Evolutionary conservation across 768 basidiomycete genomes (phyloP), one percentile per base, ranked within the genome.

Genomic region (Serpula lacrymans): DNA sequence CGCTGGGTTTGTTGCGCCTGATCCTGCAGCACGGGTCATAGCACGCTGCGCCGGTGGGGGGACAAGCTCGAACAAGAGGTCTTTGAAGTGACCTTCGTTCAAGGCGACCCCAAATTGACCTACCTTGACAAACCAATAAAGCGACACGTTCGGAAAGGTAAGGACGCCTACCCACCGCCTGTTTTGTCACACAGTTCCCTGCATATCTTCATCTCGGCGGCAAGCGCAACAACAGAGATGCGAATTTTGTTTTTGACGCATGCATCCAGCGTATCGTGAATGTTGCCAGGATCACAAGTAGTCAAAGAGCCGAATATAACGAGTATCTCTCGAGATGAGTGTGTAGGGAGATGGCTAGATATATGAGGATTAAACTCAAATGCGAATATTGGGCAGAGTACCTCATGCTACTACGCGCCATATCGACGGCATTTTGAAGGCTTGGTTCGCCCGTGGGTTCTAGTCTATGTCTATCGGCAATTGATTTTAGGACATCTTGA

Each of bases 191-290:
- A 88, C 16, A 98, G 73, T 33, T 93, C 86, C 26, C 91, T 82
- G 55, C 93, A 97, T 25, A 99, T 89, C 61, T 97, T 97, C 86
- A 98, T 95, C 62, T 98, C 96, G 5, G 96, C 96, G 1, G 94
- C 88, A 24, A 99, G 77, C 1, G 93, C 91, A 26, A 99, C 91
- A 38, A 98, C 79, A 4, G 86, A 93, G 48, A 97, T 85, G 28
- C 94, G 87, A 39, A 96, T 86, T 57, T 84, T 88, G 58, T 82
- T 84, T 47, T 77, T 78, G 40, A 88, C 69, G 49, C 92, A 91
- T 2, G 77, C 75, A n/a, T 85, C 78, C n/a, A 99, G 72, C 0
- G 93, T 93, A 46, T 94, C 86, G 48, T 95, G 91, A 45, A 99
- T 92, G 49, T 95, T 96, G 16, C 92, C 90, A 5, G 96, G 96